phyloP scores from a whole-genome alignment of 116 monocot genomes.

The Papilionanthe hybrid region DNA sequence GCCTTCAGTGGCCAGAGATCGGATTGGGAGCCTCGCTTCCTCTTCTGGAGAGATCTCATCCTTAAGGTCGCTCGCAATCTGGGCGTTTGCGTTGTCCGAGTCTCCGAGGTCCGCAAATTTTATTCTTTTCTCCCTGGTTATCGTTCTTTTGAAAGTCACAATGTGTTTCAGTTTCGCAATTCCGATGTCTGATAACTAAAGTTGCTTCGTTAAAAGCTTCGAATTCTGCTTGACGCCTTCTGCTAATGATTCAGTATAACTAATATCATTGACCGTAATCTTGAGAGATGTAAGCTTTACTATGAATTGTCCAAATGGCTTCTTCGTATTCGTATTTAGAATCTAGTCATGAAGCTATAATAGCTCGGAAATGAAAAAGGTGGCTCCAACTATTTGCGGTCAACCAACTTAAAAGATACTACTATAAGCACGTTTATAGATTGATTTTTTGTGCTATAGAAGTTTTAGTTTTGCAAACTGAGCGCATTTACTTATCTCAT shows the following conservation, averaged over 20 bases:
- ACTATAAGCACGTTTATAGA: neutral
- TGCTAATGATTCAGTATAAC: neutral
- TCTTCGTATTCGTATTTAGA: neutral
- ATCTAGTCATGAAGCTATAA: neutral
- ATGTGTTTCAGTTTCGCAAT: neutral
- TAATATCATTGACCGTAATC: neutral
- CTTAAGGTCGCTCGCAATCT: constrained; percentile 59
- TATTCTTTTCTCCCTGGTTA: neutral
- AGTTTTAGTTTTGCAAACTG: neutral
- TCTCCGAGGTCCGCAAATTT: constrained; percentile 45
- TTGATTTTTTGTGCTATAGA: neutral
- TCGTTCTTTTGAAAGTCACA: neutral
- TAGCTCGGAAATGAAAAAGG: neutral
- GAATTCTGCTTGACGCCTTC: neutral
- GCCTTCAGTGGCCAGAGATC: constrained; percentile 78
- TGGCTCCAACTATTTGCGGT: neutral
- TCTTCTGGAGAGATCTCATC: constrained; percentile 83
- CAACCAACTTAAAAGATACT: neutral
- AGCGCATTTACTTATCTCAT: neutral
- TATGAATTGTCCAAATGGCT: neutral
- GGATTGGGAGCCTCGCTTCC: constrained; percentile 71
- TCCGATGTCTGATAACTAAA: neutral
- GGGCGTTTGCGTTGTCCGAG: constrained; percentile 29
- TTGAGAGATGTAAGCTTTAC: neutral
- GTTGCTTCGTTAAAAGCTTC: neutral